Evolutionary conservation across 2,329 filamentous ascomycete genomes (phyloP).

Genomic region (Alternaria arbusti): DNA sequence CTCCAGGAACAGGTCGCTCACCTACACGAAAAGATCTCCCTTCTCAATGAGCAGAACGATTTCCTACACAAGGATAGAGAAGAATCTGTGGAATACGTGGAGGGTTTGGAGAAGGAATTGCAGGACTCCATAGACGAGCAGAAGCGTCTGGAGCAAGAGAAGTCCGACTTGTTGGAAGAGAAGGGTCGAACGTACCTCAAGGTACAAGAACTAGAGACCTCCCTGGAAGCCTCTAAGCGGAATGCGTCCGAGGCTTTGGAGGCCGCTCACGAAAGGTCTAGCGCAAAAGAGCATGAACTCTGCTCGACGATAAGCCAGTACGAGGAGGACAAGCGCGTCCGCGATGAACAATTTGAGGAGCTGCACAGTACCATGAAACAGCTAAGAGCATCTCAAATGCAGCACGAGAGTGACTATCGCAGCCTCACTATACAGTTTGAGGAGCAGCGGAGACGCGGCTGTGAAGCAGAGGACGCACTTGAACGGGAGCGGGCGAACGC

Average conservation of each 20-base stretch:
- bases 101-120: constrained; percentile 46
- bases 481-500: constrained; percentile 23
- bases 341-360: constrained; percentile 11
- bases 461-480: constrained; percentile 30
- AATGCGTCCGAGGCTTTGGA: constrained; percentile 39
- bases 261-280: constrained; percentile 27
- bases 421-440: constrained; percentile 34
- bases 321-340: constrained; percentile 22
- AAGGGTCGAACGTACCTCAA: constrained; percentile 39
- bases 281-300: constrained; percentile 48
- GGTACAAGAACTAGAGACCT: constrained; percentile 40
- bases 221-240: constrained; percentile 48
- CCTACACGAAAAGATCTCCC: constrained; percentile 44
- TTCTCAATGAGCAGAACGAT: constrained; percentile 45
- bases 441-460: constrained; percentile 37
- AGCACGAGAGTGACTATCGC: constrained; percentile 15
- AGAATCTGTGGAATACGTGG: constrained; percentile 38
- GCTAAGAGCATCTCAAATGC: constrained; percentile 11
- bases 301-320: constrained; percentile 27
- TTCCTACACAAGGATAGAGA: constrained; percentile 35
- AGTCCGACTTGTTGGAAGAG: constrained; percentile 44
- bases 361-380: constrained; percentile 9
- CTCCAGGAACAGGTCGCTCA: constrained; percentile 41
- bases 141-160: constrained; percentile 35
- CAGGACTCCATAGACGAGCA: constrained; percentile 44